Evolutionary conservation across 164 flowering plant species (phyloP), one percentile per base, ranked within the genome.

Genomic region (Vitis cinerea): DNA sequence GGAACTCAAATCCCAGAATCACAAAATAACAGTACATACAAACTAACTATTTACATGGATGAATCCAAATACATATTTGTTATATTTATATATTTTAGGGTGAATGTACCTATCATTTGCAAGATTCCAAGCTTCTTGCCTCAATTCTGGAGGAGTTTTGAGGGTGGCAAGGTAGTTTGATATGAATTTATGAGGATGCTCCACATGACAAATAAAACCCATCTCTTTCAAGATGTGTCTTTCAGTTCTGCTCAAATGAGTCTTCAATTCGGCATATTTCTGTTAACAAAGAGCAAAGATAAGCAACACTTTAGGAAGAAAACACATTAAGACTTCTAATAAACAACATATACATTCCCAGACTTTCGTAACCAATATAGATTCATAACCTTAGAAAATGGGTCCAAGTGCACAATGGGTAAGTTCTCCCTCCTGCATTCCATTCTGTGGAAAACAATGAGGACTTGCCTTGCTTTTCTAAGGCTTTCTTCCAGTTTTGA

Each of bases 191-290:
- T 93, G 99, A 52, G 99, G 98, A 83, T 93, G 99, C 70, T 95
- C 99, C 61, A 95, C 98, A 65, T 95, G 98, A 82, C 99, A 95
- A 61, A 95, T 88, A 77, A 95, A 95, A 47, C 97, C 99, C 99
- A 93, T 91, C 81, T 95, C 98, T 77, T 90, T 93, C 77, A 95
- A 75, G 9, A 95, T 78, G 75, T 93, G 98, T 64, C 98, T 84
- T 67, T 93, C 99, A 51, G 97, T 87, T 82, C 86, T 84, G 80
- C 82, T 87, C 82, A 95, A 78, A 64, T 90, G 93, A 66, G 72
- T 77, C 79, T 89, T 95, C 84, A 95, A 79, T 19, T 91, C 97
- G 9, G 87, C 29, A 79, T 90, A 93, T 78, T 84, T 93, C 97
- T 92, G 87, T 60, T 48, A 59, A 16, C 66, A 29, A 15, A 67